These are phyloP conservation scores for Dactylonectria macrodidyma DNA, from an alignment of 2,329 filamentous ascomycete genomes.

Conservation along the genomic window DNA sequence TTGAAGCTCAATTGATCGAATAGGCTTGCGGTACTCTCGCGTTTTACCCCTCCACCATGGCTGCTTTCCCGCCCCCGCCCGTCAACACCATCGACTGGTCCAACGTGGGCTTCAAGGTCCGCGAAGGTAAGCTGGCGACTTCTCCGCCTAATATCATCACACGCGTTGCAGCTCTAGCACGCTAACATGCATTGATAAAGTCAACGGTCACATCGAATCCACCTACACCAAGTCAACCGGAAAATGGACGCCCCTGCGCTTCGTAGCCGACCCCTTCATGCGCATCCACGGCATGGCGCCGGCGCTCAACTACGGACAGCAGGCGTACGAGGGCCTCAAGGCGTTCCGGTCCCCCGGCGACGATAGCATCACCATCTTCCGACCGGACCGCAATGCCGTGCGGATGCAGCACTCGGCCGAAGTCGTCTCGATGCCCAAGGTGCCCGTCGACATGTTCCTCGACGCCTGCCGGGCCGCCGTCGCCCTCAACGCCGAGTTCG, in stretches of 20 bases:
- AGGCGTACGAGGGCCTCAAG: slow-evolving; percentile 98
- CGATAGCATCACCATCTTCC: slow-evolving; percentile 85
- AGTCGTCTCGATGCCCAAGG: slow-evolving; percentile 85
- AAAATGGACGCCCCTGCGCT: slow-evolving; percentile 83
- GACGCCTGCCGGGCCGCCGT: slow-evolving; percentile 86
- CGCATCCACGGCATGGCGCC: slow-evolving; percentile 96
- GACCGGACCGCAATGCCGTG: slow-evolving; percentile 85
- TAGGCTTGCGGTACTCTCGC: not conserved
- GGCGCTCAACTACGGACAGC: slow-evolving; percentile 95
- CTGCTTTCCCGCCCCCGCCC: slow-evolving; percentile 81
- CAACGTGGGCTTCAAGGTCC: slow-evolving; percentile 92
- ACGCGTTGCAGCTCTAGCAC: slow-evolving; percentile 4
- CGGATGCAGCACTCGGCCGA: slow-evolving; percentile 89
- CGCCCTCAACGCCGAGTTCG: slow-evolving; percentile 88
- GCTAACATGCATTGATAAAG: slow-evolving; percentile 62
- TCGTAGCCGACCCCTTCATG: slow-evolving; percentile 87
- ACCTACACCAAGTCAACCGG: slow-evolving; percentile 82
- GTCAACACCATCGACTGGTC: slow-evolving; percentile 92
- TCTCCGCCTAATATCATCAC: not conserved
- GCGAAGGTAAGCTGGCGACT: slow-evolving; percentile 75
- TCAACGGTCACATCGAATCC: slow-evolving; percentile 95
- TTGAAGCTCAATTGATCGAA: slow-evolving; percentile 10
- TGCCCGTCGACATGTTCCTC: slow-evolving; percentile 84
- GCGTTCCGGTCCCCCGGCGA: slow-evolving; percentile 86
- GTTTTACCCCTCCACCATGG: slow-evolving; percentile 54